Conservation (phyloP, 257 asterid genomes). For the Ilex aquifolium region DNA sequence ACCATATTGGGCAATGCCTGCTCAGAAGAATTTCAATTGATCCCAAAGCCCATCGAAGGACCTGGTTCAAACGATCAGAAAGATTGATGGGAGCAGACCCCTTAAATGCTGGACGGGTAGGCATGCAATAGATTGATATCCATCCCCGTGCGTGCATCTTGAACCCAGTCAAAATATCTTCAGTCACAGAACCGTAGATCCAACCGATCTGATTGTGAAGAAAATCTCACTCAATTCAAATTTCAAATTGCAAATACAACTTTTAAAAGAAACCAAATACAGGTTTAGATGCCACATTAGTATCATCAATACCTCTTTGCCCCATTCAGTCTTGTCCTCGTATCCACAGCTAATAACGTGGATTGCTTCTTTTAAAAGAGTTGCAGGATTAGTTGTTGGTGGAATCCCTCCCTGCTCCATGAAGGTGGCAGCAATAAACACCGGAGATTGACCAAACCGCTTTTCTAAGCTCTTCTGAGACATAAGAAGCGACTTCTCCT, state of each 20-base stretch:
- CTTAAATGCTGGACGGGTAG: conserved; percentile 52
- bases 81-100: conserved; percentile 59
- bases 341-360: conserved; percentile 18
- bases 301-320: conserved; percentile 13
- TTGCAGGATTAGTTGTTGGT: conserved; percentile 17
- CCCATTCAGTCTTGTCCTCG: conserved; percentile 20
- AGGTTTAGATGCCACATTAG: neutral
- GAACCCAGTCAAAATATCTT: conserved; percentile 52
- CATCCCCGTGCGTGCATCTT: conserved; percentile 61
- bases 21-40: conserved; percentile 51
- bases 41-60: conserved; percentile 53
- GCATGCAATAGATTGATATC: conserved; percentile 54
- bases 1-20: conserved; percentile 58
- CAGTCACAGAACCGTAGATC: conserved; percentile 52
- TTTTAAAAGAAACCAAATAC: neutral
- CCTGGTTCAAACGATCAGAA: conserved; percentile 55
- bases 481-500: conserved; percentile 16
- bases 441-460: conserved; percentile 18
- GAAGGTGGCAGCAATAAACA: conserved; percentile 20
- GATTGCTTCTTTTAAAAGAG: conserved; percentile 21
- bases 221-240: neutral
- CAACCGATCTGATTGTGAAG: conserved; percentile 38
- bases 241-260: conserved; percentile 1
- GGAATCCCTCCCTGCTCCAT: conserved; percentile 23
- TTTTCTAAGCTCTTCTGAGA: conserved; percentile 21